A percentile compares a stretch with the other conserved stretches of the same genome.
Conservation (phyloP, 2,329 filamentous ascomycete genomes). For the Lachnellula occidentalis region DNA sequence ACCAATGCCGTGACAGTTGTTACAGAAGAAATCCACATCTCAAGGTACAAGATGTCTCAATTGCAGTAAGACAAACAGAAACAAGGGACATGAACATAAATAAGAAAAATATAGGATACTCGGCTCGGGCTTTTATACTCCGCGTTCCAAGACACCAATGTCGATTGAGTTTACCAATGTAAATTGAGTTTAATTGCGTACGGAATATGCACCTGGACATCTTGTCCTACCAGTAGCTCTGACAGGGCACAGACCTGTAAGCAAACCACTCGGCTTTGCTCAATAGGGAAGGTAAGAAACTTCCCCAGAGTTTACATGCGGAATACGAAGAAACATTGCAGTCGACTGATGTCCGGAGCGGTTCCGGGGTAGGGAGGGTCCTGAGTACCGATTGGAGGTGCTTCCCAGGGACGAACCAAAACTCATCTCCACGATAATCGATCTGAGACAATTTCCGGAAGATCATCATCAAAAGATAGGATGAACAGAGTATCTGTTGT, state of each 20-base stretch:
- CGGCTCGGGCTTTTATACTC: slow-evolving; percentile 1
- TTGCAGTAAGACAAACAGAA: neutral
- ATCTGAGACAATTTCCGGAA: neutral
- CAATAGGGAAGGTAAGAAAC: neutral
- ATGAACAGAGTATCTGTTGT: neutral
- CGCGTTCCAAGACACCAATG: neutral
- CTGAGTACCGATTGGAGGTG: neutral
- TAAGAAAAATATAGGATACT: neutral
- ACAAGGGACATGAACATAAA: neutral
- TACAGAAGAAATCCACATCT: slow-evolving; percentile 19
- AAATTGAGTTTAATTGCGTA: neutral
- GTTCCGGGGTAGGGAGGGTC: neutral
- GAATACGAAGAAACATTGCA: no score
- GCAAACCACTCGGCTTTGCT: neutral
- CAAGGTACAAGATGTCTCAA: neutral
- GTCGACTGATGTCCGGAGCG: no score
- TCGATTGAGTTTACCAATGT: no score
- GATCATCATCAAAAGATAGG: neutral
- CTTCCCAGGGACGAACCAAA: neutral
- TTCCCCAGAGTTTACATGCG: slow-evolving; percentile 5
- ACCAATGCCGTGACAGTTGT: slow-evolving; percentile 15
- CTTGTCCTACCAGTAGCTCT: neutral
- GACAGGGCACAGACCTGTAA: neutral
- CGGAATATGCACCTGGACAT: neutral
- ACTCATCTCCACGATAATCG: neutral